Base-by-base conservation (phyloP, 2,329 filamentous ascomycete genomes). In the Ascochyta koolunga region DNA sequence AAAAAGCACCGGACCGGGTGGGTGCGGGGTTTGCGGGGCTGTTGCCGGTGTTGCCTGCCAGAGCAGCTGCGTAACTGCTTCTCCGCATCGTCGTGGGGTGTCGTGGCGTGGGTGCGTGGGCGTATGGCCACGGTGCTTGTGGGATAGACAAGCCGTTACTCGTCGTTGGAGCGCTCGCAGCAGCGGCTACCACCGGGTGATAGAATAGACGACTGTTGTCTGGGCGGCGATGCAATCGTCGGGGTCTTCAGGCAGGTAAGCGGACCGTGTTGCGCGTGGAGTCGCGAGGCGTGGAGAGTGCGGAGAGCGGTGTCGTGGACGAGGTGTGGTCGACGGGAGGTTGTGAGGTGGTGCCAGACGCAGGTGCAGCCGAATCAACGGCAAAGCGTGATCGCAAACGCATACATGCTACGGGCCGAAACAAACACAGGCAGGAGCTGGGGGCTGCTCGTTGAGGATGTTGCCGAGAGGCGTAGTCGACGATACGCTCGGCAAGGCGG, bases 51-150 rank as follows among this genome's bases (percentile, higher is more conserved):
- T 78, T 78, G 33, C 83, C 83, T 47, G 83, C 82, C 51, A 84
- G 79, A 52, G 86, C 83, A 22, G 84, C 86, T 64, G 85, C 87
- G 36, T 82, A 82, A 61, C 83, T 63, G 42, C 53, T 47, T 50
- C 53, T 56, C 32, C 53, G 53, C 53, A 56, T 65, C 46, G 62
- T 60, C 32, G 37, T 40, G 49, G 46, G 40, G 41, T 35, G 48
- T 53, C 24, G 24, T 8, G 24, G 24, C 2, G n/a, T 9, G 24
- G 7, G 24, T 42, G n/a, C 44, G 49, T 35, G 47, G 44, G 38
- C 35, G 50, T 53, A 47, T 50, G 35, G 38, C 47, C 47, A 50
- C 41, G 42, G 36, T 36, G 33, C 29, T 32, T n/a, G 31, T 8
- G 11, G 35, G 41, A 33, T 19, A 16, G 31, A 9, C 29, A 25